Conservation (phyloP, 495 filamentous ascomycete species). For the Aspergillus coremiiformis region DNA sequence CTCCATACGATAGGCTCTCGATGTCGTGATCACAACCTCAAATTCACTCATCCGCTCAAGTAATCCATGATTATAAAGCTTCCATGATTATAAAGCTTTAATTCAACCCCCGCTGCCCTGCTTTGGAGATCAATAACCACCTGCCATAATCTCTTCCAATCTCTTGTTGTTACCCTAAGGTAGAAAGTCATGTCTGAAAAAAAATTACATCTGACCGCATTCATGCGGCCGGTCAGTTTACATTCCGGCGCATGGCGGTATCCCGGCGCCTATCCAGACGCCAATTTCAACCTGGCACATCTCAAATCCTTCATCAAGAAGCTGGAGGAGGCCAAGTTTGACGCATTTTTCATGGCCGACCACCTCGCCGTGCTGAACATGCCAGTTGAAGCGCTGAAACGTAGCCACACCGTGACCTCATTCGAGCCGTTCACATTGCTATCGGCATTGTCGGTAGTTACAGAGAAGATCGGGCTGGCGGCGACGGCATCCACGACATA, state of each 20-base stretch:
- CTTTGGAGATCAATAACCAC: too few species aligned
- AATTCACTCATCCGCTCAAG: neutral
- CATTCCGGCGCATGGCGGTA: constrained; percentile 55
- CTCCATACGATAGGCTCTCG: neutral
- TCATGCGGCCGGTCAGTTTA: constrained; percentile 51
- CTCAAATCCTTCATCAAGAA: constrained; percentile 47
- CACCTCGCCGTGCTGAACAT: constrained; percentile 52
- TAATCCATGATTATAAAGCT: neutral
- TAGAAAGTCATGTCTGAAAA: constrained; percentile 9
- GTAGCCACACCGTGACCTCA: constrained; percentile 51
- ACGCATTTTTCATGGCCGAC: constrained; percentile 58
- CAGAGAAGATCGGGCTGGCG: constrained; percentile 42
- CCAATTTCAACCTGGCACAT: constrained; percentile 53
- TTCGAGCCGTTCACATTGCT: constrained; percentile 44
- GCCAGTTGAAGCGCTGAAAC: constrained; percentile 49
- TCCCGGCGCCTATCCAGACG: constrained; percentile 47
- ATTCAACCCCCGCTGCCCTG: neutral
- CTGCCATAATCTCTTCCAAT: too few species aligned
- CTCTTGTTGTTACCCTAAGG: too few species aligned
- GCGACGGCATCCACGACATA: constrained; percentile 56
- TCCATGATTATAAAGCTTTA: neutral
- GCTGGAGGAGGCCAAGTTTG: constrained; percentile 52
- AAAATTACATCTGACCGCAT: constrained; percentile 49
- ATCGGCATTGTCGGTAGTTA: constrained; percentile 40
- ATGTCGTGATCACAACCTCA: neutral